phyloP scores from a whole-genome alignment of 345 rosid genomes.

The Hibiscus syriacus region DNA sequence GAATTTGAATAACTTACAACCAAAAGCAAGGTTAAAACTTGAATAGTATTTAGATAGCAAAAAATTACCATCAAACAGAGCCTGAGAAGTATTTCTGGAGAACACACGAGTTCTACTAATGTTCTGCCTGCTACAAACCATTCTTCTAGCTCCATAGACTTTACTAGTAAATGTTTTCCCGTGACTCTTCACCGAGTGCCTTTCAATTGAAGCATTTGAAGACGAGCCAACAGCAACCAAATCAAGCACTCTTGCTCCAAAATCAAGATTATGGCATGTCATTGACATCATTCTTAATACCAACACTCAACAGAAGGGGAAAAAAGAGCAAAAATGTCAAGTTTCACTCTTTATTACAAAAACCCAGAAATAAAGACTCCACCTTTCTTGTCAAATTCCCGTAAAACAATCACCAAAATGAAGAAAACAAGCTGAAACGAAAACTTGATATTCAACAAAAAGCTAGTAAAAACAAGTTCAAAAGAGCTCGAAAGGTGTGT shows the following conservation, averaged over 20 bases:
- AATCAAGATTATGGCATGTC: slow-evolving; percentile 63
- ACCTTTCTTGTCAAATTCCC: slow-evolving; percentile 12
- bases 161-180: slow-evolving; percentile 25
- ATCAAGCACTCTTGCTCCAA: slow-evolving; percentile 52
- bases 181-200: slow-evolving; percentile 28
- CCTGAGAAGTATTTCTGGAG: slow-evolving; percentile 57
- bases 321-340: slow-evolving; percentile 4
- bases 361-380: slow-evolving; percentile 15
- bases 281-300: slow-evolving; percentile 51
- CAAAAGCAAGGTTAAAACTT: neutral
- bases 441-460: slow-evolving; percentile 10
- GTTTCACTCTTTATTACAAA: slow-evolving; percentile 7
- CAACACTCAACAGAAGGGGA: too few relatives aligned
- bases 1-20: neutral
- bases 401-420: neutral
- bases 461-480: slow-evolving; percentile 5
- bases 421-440: neutral
- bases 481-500: slow-evolving; percentile 2
- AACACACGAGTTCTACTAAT: slow-evolving; percentile 36
- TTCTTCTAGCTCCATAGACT: slow-evolving; percentile 29
- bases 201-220: slow-evolving; percentile 41
- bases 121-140: slow-evolving; percentile 45
- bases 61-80: slow-evolving; percentile 51
- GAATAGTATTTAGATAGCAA: too few relatives aligned
- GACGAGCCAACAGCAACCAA: slow-evolving; percentile 57